These are phyloP conservation scores for Vaccinium vitisidaea DNA, from an alignment of 148 eudicot species.

Conservation along the genomic window DNA sequence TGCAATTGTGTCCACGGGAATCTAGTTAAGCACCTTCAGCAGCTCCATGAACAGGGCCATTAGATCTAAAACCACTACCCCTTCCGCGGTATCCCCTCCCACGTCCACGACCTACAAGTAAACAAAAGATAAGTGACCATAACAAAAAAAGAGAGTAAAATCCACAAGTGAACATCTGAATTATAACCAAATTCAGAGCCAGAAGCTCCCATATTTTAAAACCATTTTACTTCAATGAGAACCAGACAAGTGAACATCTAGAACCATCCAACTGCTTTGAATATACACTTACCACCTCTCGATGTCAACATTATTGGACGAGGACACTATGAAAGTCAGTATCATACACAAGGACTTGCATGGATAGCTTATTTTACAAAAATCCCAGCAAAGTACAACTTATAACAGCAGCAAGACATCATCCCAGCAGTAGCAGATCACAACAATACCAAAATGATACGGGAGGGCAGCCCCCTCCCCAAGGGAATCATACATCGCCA, in stretches of 20 bases:
- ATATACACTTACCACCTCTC: neutral
- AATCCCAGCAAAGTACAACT: too few relatives aligned
- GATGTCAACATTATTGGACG: neutral
- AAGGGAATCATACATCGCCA: too few relatives aligned
- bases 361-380: neutral
- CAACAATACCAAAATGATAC: too few relatives aligned
- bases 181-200: neutral
- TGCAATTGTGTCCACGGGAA: slow-evolving; percentile 14
- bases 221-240: neutral
- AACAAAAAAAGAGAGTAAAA: neutral
- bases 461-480: too few relatives aligned
- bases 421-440: too few relatives aligned
- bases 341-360: neutral
- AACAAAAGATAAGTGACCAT: neutral
- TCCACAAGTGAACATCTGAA: too few relatives aligned
- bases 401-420: too few relatives aligned
- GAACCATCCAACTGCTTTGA: neutral
- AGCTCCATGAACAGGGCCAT: slow-evolving; percentile 53
- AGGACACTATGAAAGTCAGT: neutral
- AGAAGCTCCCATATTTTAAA: neutral
- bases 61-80: slow-evolving; percentile 63
- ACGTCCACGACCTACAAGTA: slow-evolving; percentile 61
- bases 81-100: slow-evolving; percentile 78
- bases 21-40: slow-evolving; percentile 46
- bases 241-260: neutral